Base-by-base conservation (phyloP, 2,329 filamentous ascomycete species). In the Rhinocladiella similis region DNA sequence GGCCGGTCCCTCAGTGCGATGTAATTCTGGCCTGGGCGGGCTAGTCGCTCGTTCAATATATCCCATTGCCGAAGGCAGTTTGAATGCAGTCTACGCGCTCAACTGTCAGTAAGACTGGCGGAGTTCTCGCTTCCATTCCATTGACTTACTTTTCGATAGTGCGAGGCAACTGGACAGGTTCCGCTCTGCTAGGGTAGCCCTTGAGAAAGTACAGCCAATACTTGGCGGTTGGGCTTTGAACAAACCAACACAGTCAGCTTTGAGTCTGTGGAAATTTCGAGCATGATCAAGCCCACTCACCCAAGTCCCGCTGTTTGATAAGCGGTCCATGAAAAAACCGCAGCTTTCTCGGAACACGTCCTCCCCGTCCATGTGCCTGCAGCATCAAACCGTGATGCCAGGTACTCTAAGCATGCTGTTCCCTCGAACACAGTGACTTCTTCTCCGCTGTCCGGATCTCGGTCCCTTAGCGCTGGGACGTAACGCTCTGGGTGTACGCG, bases 391-490 rank as follows among this genome's bases (percentile, higher is more conserved):
- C 67, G 52, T 3, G 72, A 68, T 1, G 67, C 67, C 1, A 74
- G 62, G 54, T 74, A 74, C 51, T 73, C 66, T 13, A 75, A 57
- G 47, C 71, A 74, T 1, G 71, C 70, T 0, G 71, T 73, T n/a
- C 70, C 60, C 53, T 75, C 72, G 45, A 73, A 75, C 0, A 73
- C 71, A 18, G 62, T 62, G 9, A 69, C 47, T 2, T 67, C 61
- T 52, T 72, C 55, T 5, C 62, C 58, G 5, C 67, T 69, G 14
- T 54, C 63, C 1, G 68, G 65, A 39, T 70, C 67, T 53, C 56
- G 18, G 60, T 73, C 71, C 42, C 65, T 67, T 3, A 74, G 36
- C 5, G 71, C 63, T 1, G 73, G 72, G 1, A 74, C 72, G 20
- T 64, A 65, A 1, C 70, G 67, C 50, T 74, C 70, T 1, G 72